Base-by-base conservation (phyloP, 495 filamentous ascomycete species). In the Xylaria flabelliformis region DNA sequence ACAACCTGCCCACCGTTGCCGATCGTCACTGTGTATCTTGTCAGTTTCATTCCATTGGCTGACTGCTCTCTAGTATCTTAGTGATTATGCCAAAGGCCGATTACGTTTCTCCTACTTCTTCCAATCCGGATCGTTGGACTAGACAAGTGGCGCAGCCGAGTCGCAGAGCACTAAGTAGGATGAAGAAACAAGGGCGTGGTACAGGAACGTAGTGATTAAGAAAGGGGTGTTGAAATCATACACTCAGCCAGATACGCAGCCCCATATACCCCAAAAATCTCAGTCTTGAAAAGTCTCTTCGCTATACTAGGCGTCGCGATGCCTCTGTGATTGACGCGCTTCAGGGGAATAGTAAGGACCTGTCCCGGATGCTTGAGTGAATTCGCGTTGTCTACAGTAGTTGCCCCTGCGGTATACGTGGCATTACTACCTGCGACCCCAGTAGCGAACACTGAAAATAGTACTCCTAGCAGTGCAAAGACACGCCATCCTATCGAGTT, bases 1-100 rank as follows among this genome's bases (percentile, higher is more conserved):
- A 85, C 77, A 0, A 72, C 72, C 65, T 85, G 82, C 15, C 44
- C 46, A 0, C 78, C 53, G 13, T 74, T 74, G 15, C 80, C 80
- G 51, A 82, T 76, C 15, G 58, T 64, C 58, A 79, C 78, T 79
- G 10, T 41, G n/a, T 17, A 36, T 61, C 17, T 39, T 21, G 58
- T 61, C 9, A 61, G 58, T 41, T 3, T 10, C 6, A 10, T 61
- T 21, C 39, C 32, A 61, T 13, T 21, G 19, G 9, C 4, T 39
- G 13, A n/a, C 24, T 61, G 9, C 19, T 61, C 6, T 39, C n/a
- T 32, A n/a, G 58, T 3, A 61, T 61, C 32, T 61, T 36, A 12
- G 39, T n/a, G 2, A 17, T 39, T 41, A 2, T 21, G 17, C 3
- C n/a, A 5, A 24, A 44, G 21, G 1, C n/a, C 9, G 1, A 29